Evolutionary conservation across 208 protist species (phyloP).

Genomic region (Trypanosoma avium): DNA sequence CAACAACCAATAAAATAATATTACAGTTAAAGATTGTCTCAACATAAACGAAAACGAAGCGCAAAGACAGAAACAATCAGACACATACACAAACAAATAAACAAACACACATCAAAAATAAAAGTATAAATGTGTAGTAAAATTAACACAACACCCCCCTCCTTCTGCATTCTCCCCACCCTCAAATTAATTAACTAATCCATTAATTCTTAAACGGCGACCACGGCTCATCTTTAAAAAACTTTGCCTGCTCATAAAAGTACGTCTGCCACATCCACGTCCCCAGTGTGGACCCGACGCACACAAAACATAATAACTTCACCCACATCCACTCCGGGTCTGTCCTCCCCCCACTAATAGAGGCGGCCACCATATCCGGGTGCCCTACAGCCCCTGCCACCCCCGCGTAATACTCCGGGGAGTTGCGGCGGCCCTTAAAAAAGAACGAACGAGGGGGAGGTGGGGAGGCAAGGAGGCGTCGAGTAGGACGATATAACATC

Average conservation of each 20-base stretch:
- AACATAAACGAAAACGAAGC: too few relatives aligned
- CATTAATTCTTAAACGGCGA: slow-evolving; percentile 42
- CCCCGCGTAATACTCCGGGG: slow-evolving; percentile 55
- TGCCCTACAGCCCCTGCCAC: slow-evolving; percentile 48
- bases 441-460: slow-evolving; percentile 28
- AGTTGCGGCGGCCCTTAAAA: slow-evolving; percentile 49
- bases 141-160: too few relatives aligned
- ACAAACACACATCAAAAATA: too few relatives aligned
- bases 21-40: background rate
- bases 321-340: slow-evolving; percentile 87
- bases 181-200: background rate
- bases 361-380: slow-evolving; percentile 57
- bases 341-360: slow-evolving; percentile 42
- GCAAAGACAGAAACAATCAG: too few relatives aligned
- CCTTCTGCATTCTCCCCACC: background rate
- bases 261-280: slow-evolving; percentile 67
- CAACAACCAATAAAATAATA: background rate
- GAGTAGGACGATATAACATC: too few relatives aligned
- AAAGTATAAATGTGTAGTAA: too few relatives aligned
- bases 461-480: too few relatives aligned
- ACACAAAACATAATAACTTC: slow-evolving; percentile 79
- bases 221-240: slow-evolving; percentile 89
- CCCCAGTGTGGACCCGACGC: slow-evolving; percentile 65
- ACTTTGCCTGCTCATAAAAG: slow-evolving; percentile 78
- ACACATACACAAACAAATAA: too few relatives aligned